A percentile compares a stretch with the other conserved stretches of the same genome.
These are phyloP conservation scores for Mortierella antarctica DNA, from an alignment of 192 early-diverging fungal genomes.

Conservation along the genomic window DNA sequence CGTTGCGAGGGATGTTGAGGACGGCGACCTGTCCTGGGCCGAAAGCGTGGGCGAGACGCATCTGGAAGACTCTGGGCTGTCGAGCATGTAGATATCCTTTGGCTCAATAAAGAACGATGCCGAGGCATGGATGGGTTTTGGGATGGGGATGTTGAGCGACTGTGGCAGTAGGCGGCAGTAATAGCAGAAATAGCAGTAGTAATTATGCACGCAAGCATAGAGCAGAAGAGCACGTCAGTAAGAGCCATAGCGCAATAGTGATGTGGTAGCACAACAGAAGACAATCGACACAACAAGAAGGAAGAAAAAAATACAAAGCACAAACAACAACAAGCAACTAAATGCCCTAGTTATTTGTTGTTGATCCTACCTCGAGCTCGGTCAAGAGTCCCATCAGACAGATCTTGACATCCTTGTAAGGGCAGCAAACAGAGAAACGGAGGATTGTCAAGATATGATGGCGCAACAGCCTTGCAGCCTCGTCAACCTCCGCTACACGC, in stretches of 20 bases:
- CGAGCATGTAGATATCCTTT: conserved; percentile 62
- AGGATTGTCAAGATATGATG: conserved; percentile 61
- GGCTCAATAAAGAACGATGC: conserved; percentile 65
- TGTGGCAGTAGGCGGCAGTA: conserved; percentile 16
- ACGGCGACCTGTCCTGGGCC: conserved; percentile 42
- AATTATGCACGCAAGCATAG: too few relatives aligned
- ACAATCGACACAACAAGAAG: not conserved
- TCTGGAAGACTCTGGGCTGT: conserved; percentile 51
- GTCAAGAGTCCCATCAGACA: conserved; percentile 58
- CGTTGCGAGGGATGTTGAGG: conserved; percentile 56
- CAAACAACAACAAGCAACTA: not conserved
- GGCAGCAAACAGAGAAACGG: conserved; percentile 60
- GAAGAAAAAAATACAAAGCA: conserved; percentile 2
- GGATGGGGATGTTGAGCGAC: conserved; percentile 55
- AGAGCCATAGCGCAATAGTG: not conserved
- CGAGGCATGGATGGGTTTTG: conserved; percentile 57
- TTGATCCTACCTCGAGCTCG: conserved; percentile 52
- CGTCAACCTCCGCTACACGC: conserved; percentile 49
- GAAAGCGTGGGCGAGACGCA: conserved; percentile 36
- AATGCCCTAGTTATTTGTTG: not conserved
- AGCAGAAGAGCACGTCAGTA: not conserved
- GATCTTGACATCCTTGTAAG: conserved; percentile 62
- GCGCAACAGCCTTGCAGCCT: conserved; percentile 49
- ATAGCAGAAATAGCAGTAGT: not conserved
- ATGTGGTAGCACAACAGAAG: not conserved